A percentile compares a stretch with the other conserved stretches of the same genome.
Evolutionary conservation across 495 filamentous ascomycete genomes (phyloP).

Genomic region (Hypomontagnella submonticulosa): DNA sequence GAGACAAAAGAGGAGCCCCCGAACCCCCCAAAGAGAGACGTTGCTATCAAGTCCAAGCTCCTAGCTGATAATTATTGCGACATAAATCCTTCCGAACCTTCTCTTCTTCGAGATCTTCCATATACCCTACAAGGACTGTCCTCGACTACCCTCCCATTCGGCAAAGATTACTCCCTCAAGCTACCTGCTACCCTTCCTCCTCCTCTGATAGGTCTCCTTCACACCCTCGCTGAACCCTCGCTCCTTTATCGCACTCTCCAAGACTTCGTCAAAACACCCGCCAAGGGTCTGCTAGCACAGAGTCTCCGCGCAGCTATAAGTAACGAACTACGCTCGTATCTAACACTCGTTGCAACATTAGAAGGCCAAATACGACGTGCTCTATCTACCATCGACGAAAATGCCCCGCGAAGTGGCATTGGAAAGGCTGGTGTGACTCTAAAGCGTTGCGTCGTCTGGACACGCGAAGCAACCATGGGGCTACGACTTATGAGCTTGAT

Average conservation of each 20-base stretch:
- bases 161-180: conserved; percentile 69
- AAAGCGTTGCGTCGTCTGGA: conserved; percentile 97
- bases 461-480: conserved; percentile 95
- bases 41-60: conserved; percentile 62
- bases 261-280: conserved; percentile 77
- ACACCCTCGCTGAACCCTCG: conserved; percentile 92
- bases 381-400: conserved; percentile 72
- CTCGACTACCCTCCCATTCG: conserved; percentile 82
- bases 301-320: conserved; percentile 91
- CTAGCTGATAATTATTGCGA: conserved; percentile 63
- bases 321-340: conserved; percentile 86
- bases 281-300: conserved; percentile 81
- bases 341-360: conserved; percentile 90
- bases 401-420: conserved; percentile 70
- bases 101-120: conserved; percentile 88
- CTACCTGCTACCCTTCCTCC: conserved; percentile 82
- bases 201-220: conserved; percentile 86
- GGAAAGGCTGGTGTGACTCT: conserved; percentile 93
- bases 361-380: conserved; percentile 94
- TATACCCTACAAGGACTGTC: conserved; percentile 95
- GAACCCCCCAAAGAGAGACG: conserved; percentile 49
- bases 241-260: conserved; percentile 84
- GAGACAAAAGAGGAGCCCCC: conserved; percentile 34
- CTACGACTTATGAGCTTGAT: conserved; percentile 93
- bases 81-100: conserved; percentile 70